Base-by-base conservation (phyloP, 805 yeast genomes). In the Lipomyces yamadae region DNA sequence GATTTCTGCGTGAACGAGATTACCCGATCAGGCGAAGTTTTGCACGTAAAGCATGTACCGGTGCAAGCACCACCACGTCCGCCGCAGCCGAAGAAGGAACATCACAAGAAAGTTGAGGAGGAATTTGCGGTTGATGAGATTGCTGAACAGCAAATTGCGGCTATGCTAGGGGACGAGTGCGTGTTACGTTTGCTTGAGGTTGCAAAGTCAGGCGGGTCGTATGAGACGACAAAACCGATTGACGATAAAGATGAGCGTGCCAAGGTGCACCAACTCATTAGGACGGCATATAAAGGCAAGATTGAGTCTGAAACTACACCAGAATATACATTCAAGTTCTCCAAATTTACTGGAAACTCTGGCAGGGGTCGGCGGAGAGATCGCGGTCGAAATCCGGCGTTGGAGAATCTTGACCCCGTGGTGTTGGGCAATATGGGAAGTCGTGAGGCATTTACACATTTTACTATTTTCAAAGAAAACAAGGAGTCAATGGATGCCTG, bases 401-500 rank as follows among this genome's bases (percentile, higher is more conserved):
- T 42, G 24, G 37, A 11, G 33, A 10, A n/a, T 7, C 54, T 64
- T 32, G 71, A 69, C 35, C 58, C 58, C 4, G 10, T 37, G 18
- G 72, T 66, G 24, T 15, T 35, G 15, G 37, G 37, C 33, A 33
- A 34, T 18, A 66, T 64, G 34, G 98, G 97, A 1, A 86, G 88
- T 35, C 81, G 83, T 64, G 87, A 88, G 71, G 84, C 85, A 56
- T 91, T 79, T 77, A 79, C 93, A 56, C 93, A 90, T 74, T 89
- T 93, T 74, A 86, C 90, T 11, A 80, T 95, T 34, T 92, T 91
- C 81, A 95, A 95, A 77, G 98, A 95, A 76, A 95, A 95, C 79
- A 90, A 93, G 76, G 99, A 95, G 72, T 93, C 99, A 0, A 91
- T 95, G 97, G 98, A 95, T 79, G 95, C 91, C 13, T 95, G 95